Conservation (phyloP, 2,329 filamentous ascomycete genomes). For the Hypoxylon sp. region DNA sequence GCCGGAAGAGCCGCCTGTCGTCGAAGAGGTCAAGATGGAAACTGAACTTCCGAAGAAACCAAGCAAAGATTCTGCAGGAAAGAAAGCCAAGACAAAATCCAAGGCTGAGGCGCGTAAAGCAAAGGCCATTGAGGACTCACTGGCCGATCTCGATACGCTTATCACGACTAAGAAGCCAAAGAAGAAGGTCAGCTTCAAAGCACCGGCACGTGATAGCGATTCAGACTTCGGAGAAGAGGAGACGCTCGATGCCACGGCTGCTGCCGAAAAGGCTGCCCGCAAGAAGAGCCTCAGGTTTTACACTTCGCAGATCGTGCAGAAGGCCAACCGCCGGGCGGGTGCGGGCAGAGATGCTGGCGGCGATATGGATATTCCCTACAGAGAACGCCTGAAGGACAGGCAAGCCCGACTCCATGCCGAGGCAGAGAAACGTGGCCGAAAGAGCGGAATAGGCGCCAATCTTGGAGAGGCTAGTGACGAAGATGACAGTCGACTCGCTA, state of each 20-base stretch:
- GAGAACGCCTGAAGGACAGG: conserved; percentile 86
- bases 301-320: conserved; percentile 96
- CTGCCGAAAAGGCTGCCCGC: conserved; percentile 84
- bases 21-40: conserved; percentile 46
- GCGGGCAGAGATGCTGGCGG: conserved; percentile 79
- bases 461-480: conserved; percentile 74
- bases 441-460: conserved; percentile 69
- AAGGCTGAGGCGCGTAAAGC: conserved; percentile 50
- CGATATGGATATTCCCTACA: conserved; percentile 84
- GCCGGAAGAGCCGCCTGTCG: conserved; percentile 45
- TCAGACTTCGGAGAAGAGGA: conserved; percentile 96
- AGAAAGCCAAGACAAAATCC: conserved; percentile 51
- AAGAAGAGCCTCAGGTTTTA: conserved; percentile 97
- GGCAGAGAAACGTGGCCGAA: conserved; percentile 82
- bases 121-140: conserved; percentile 71
- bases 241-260: conserved; percentile 75
- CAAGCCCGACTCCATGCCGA: conserved; percentile 88
- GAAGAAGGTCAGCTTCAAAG: conserved; percentile 48
- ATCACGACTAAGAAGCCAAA: conserved; percentile 57
- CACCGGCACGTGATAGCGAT: conserved; percentile 60
- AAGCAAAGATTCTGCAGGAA: conserved; percentile 36
- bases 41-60: conserved; percentile 35
- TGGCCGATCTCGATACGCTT: conserved; percentile 75
- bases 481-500: conserved; percentile 65
- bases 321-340: conserved; percentile 82